Evolutionary conservation across 225 moss, liverwort and hornwort species (phyloP), one percentile per base, ranked within the genome.

Genomic region (Sphagnum contortum): DNA sequence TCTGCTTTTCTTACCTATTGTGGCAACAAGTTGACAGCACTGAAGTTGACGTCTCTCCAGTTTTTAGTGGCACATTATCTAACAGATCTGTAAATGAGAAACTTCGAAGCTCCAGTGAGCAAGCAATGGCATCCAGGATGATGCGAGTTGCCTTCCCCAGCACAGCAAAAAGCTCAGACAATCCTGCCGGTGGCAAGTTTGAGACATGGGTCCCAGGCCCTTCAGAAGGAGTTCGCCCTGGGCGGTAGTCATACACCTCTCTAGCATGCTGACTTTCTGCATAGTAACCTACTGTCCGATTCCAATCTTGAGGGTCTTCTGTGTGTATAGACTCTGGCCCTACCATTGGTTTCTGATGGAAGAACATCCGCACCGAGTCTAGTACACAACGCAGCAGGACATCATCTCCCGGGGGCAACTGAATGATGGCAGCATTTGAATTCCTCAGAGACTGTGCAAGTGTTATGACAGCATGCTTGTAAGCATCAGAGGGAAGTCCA

Each of bases 291-390:
- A 70, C 85, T n/a, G 92, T 90, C 57, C 90, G 77, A 73, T 88
- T 92, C 96, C 96, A 98, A 65, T 89, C 86, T 71, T 89, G 88
- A 45, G 88, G 83, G 62, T 98, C 96, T 10, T 91, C 90, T 0
- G 84, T 61, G 57, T 86, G 92, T 4, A 91, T 88, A 5, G 85
- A 74, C 44, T 91, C 92, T n/a, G 83, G 76, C 52, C 88, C 88
- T 11, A 92, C 87, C 60, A 83, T 73, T 48, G 96, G 90, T 11
- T 81, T 87, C 72, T 87, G 88, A 66, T 98, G 96, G 66, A 98
- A 92, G 50, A 92, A 98, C 92, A 98, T 92, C 11, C 92, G 90
- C 13, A 90, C 92, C 14, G 96, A 92, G 74, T 90, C 96, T 68
- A 98, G 81, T 44, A 98, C 96, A 74, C 92, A 98, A 9, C 90